A percentile compares a stretch with the other conserved stretches of the same genome.
Evolutionary conservation across 1,284 basidiomycete genomes (phyloP).

Genomic region (Melampsora abietis-canadensis): DNA sequence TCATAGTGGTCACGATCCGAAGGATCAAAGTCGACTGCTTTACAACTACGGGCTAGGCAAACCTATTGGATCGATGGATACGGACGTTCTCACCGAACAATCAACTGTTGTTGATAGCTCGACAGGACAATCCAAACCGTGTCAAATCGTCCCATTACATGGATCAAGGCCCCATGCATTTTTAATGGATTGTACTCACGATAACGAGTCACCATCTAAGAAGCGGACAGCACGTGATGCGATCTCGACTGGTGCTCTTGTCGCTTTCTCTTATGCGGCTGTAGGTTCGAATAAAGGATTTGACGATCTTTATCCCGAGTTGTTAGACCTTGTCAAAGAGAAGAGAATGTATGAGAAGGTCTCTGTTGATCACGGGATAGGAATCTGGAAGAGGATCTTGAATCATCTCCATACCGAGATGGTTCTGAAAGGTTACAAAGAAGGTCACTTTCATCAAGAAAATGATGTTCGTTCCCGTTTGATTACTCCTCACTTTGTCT

Average conservation of each 20-base stretch:
- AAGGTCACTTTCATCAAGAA: conserved; percentile 93
- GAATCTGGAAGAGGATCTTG: conserved; percentile 72
- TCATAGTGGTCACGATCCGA: conserved; percentile 17
- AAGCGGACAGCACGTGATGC: conserved; percentile 89
- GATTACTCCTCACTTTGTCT: conserved; percentile 9
- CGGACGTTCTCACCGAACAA: conserved; percentile 66
- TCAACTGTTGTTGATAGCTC: conserved; percentile 65
- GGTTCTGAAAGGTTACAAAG: conserved; percentile 72
- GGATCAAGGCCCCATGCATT: conserved; percentile 85
- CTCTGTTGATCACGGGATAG: conserved; percentile 59
- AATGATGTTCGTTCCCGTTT: conserved; percentile 66
- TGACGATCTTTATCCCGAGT: conserved; percentile 89
- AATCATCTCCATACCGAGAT: conserved; percentile 86
- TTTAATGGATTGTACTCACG: conserved; percentile 89
- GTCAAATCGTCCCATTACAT: conserved; percentile 70
- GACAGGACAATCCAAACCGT: conserved; percentile 68
- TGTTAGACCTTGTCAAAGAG: conserved; percentile 80
- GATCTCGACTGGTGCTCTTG: conserved; percentile 81
- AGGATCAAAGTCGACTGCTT: conserved; percentile 53
- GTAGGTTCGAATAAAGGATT: conserved; percentile 91
- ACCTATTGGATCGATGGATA: conserved; percentile 90
- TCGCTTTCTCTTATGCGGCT: conserved; percentile 78
- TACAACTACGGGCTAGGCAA: conserved; percentile 85
- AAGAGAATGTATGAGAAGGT: conserved; percentile 69
- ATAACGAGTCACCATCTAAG: conserved; percentile 83